Conservation (phyloP, 169 alveolate species). For the Plasmodium sp. region DNA sequence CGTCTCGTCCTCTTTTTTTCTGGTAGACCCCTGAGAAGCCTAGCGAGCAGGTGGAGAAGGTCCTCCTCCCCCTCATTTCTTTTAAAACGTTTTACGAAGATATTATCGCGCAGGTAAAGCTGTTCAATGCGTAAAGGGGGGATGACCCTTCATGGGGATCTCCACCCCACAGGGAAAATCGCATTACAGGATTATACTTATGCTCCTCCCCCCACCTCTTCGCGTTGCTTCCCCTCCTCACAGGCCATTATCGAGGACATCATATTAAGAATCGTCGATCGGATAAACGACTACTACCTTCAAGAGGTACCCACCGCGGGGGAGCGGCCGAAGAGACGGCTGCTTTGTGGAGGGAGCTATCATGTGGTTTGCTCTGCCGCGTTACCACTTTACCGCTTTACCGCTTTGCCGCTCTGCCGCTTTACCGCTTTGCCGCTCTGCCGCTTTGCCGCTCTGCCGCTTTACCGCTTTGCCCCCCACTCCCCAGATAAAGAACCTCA, state of each 20-base stretch:
- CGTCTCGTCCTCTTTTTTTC: background rate
- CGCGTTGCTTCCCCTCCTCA: background rate
- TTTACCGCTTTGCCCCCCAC: background rate
- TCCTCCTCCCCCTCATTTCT: conserved; percentile 57
- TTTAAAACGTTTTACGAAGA: conserved; percentile 43
- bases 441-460: background rate
- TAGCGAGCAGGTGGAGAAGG: conserved; percentile 67
- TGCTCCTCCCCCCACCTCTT: background rate
- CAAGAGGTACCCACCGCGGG: conserved; percentile 12
- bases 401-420: background rate
- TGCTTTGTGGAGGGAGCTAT: background rate
- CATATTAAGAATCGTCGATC: conserved; percentile 37
- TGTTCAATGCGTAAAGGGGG: background rate
- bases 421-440: background rate
- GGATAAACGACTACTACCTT: conserved; percentile 52
- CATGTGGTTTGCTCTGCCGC: background rate
- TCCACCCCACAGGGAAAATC: background rate
- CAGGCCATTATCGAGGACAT: conserved; percentile 48
- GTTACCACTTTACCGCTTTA: background rate
- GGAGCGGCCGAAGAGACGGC: background rate
- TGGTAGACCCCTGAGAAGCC: conserved; percentile 50
- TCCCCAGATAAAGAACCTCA: conserved; percentile 26
- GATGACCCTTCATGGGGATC: background rate
- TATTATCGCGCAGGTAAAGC: conserved; percentile 33
- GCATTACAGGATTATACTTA: background rate